A percentile compares a stretch with the other conserved stretches of the same genome.
phyloP scores from a whole-genome alignment of 352 stramenopile genomes.

The Phytopythium ostracodes region DNA sequence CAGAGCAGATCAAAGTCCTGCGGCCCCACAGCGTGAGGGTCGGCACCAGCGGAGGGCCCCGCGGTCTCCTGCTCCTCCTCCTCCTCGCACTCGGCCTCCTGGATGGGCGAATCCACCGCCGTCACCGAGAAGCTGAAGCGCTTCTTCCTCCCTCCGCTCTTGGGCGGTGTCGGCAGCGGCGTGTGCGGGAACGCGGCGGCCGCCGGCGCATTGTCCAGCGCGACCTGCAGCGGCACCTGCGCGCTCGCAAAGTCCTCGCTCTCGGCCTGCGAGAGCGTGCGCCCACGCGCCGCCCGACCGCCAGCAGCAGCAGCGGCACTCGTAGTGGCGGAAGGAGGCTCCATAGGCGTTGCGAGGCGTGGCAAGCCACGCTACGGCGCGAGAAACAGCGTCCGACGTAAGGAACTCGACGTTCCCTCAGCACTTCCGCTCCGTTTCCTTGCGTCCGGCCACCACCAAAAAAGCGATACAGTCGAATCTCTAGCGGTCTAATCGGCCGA shows the following conservation, averaged over 20 bases:
- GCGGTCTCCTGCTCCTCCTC: slow-evolving; percentile 12
- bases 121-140: slow-evolving; percentile 26
- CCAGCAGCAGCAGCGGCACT: neutral
- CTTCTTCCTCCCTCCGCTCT: slow-evolving; percentile 10
- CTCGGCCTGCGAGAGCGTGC: slow-evolving; percentile 49
- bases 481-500: neutral
- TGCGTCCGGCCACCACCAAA: slow-evolving; percentile 3
- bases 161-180: slow-evolving; percentile 3
- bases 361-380: neutral
- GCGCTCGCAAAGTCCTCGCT: slow-evolving; percentile 62
- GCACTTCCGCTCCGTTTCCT: neutral
- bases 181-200: neutral
- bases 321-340: neutral
- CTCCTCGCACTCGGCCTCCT: slow-evolving; percentile 20
- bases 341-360: neutral
- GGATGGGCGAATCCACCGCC: slow-evolving; percentile 7
- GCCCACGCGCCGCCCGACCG: slow-evolving; percentile 12
- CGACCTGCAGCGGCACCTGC: slow-evolving; percentile 26
- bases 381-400: neutral
- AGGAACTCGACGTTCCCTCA: neutral
- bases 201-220: slow-evolving; percentile 6
- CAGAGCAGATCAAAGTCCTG: slow-evolving; percentile 80
- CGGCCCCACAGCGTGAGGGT: slow-evolving; percentile 32
- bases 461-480: slow-evolving; percentile 4
- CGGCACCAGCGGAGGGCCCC: neutral